Evolutionary conservation across 108 stramenopile genomes (phyloP), one percentile per base, ranked within the genome.

Genomic region (Pseudonitzschia delicatissima): DNA sequence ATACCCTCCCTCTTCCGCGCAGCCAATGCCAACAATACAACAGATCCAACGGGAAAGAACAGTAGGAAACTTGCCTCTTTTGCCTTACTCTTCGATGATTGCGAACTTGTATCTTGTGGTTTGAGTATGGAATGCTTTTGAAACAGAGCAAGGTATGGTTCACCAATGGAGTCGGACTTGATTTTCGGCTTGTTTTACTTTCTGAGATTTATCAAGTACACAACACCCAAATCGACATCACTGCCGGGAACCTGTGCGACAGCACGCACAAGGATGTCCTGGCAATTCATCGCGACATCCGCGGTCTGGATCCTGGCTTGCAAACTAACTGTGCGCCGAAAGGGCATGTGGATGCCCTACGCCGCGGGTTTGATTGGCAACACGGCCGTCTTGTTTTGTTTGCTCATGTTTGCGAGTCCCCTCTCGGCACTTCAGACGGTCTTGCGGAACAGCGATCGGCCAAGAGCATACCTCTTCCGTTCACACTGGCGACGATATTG

Each of bases 11-110:
- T 18, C 17, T 71, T 5, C n/a, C n/a, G n/a, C n/a, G n/a, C 31
- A 69, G 65, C 90, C 90, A 6, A 45, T 83, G 31, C 87, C 87
- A 25, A 91, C 91, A 3, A 82, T 92, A 21, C 63, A 50, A 26
- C 67, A 84, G 66, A 77, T 92, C 44, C 9, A 45, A 27, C 57
- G 44, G 13, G 83, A 86, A 34, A 73, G 81, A 67, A 64, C 77
- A 11, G 79, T 86, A 1, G 86, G 85, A 9, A 76, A 65, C 12
- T 42, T 88, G 8, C 92, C 92, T 1, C 66, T 92, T 39, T 66
- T 92, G 32, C 90, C 90, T 3, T 91, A 91, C 51, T 80, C 83
- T 12, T 68, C 81, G 26, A 91, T 91, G 90, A 64, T 85, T 39
- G 69, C 74, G 1, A 69, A 50, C n/a, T 42, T 61, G 61, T 20